Evolutionary conservation across 352 stramenopile species (phyloP).

Genomic region (Pythium coloratum): DNA sequence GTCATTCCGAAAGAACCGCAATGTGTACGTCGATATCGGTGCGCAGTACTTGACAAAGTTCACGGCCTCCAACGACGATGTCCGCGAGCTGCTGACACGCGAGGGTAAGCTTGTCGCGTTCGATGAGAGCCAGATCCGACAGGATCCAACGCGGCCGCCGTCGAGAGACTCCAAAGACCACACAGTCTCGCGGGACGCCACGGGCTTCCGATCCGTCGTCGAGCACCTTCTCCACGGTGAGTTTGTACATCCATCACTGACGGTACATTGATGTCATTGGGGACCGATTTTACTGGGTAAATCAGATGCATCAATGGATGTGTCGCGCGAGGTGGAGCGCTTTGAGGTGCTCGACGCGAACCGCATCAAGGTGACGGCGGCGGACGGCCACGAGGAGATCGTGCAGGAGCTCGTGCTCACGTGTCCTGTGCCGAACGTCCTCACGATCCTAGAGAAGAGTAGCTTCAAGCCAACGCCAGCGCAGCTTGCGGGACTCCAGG

Average conservation of each 20-base stretch:
- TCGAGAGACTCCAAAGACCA: conserved; percentile 34
- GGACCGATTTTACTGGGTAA: not conserved
- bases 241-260: conserved; percentile 7
- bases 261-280: not conserved
- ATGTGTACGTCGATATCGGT: conserved; percentile 62
- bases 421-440: conserved; percentile 60
- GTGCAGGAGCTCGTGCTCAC: conserved; percentile 71
- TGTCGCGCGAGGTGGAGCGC: conserved; percentile 48
- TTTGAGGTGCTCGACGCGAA: conserved; percentile 57
- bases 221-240: conserved; percentile 50
- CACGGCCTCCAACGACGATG: conserved; percentile 47
- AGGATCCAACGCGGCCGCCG: conserved; percentile 42
- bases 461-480: conserved; percentile 30
- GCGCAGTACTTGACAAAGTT: conserved; percentile 69
- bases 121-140: conserved; percentile 44
- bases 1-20: conserved; percentile 57
- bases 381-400: conserved; percentile 44
- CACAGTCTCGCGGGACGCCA: conserved; percentile 36
- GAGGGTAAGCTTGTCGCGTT: conserved; percentile 43
- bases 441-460: conserved; percentile 59
- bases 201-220: conserved; percentile 60
- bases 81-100: conserved; percentile 38
- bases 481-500: conserved; percentile 39
- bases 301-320: conserved; percentile 39
- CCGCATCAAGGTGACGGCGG: conserved; percentile 45